Conservation (phyloP, 1,284 basidiomycete species). For the Sporisorium scitamineum region DNA sequence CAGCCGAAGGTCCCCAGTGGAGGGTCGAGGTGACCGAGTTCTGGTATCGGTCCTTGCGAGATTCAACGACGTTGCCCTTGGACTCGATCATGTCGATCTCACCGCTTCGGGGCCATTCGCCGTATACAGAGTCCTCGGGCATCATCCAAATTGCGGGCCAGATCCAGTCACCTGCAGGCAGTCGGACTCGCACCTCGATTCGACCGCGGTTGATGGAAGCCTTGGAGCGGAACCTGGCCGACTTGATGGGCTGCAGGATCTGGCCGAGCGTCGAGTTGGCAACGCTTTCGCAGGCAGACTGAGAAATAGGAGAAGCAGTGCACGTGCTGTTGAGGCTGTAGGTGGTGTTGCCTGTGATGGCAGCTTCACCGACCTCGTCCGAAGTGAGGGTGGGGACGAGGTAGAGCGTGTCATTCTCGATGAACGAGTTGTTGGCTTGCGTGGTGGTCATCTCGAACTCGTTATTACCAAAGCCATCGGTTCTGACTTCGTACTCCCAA, state of each 20-base stretch:
- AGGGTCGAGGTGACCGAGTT: conserved; percentile 28
- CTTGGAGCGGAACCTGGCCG: conserved; percentile 81
- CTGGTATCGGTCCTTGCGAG: conserved; percentile 76
- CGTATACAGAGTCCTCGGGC: conserved; percentile 77
- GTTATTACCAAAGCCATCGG: conserved; percentile 87
- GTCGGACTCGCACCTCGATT: conserved; percentile 83
- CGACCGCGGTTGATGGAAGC: conserved; percentile 80
- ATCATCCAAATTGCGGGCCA: conserved; percentile 90
- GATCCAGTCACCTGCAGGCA: conserved; percentile 79
- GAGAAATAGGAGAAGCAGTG: conserved; percentile 75
- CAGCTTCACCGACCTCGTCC: conserved; percentile 77
- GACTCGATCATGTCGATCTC: conserved; percentile 85
- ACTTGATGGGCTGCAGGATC: conserved; percentile 82
- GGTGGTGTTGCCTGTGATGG: conserved; percentile 78
- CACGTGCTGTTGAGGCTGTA: conserved; percentile 82
- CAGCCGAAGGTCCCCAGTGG: conserved; percentile 25
- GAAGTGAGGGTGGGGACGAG: conserved; percentile 86
- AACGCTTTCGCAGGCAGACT: conserved; percentile 70
- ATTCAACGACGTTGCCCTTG: conserved; percentile 68
- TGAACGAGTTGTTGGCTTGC: conserved; percentile 81
- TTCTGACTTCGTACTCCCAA: conserved; percentile 82
- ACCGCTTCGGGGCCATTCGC: conserved; percentile 80
- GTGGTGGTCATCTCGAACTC: conserved; percentile 88
- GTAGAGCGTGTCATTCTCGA: conserved; percentile 81
- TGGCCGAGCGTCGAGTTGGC: conserved; percentile 70